Evolutionary conservation across 1,139 yeast species (phyloP).

Genomic region (Kodamaea ohmeri): DNA sequence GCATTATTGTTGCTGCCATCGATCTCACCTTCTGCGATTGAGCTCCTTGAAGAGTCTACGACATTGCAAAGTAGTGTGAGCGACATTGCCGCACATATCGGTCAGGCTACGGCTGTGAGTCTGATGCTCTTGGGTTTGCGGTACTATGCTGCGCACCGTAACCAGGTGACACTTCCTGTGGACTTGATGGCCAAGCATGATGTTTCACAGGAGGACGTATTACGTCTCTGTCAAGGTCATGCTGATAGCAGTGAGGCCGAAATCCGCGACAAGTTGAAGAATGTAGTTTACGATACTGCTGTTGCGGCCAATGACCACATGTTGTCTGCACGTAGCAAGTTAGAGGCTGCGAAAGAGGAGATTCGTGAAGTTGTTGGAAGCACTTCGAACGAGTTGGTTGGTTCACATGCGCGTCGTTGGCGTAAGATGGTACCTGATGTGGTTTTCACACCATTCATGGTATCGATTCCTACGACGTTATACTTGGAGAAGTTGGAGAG

Average conservation of each 20-base stretch:
- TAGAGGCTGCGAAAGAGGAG: slow-evolving; percentile 35
- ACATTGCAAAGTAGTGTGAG: slow-evolving; percentile 43
- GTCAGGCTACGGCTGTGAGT: slow-evolving; percentile 77
- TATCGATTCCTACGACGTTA: slow-evolving; percentile 61
- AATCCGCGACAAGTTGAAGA: slow-evolving; percentile 44
- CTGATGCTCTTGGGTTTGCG: slow-evolving; percentile 61
- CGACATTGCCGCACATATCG: slow-evolving; percentile 77
- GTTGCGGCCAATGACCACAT: slow-evolving; percentile 79
- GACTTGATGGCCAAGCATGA: slow-evolving; percentile 54
- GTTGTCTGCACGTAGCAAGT: slow-evolving; percentile 59
- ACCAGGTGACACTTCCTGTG: slow-evolving; percentile 59
- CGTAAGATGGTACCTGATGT: slow-evolving; percentile 59
- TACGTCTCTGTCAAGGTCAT: slow-evolving; percentile 52
- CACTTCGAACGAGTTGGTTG: slow-evolving; percentile 26
- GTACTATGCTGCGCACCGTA: slow-evolving; percentile 53
- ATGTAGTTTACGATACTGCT: slow-evolving; percentile 69
- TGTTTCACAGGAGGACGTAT: slow-evolving; percentile 63
- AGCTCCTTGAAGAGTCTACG: slow-evolving; percentile 47
- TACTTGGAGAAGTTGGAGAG: slow-evolving; percentile 61
- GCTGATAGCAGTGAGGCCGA: slow-evolving; percentile 25
- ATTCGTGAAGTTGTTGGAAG: slow-evolving; percentile 27
- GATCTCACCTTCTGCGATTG: slow-evolving; percentile 56
- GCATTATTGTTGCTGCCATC: slow-evolving; percentile 58
- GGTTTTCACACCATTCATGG: slow-evolving; percentile 64
- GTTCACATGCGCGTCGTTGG: slow-evolving; percentile 38